Base-by-base conservation (phyloP, 305 asterid species). In the Plantago coronopus region DNA sequence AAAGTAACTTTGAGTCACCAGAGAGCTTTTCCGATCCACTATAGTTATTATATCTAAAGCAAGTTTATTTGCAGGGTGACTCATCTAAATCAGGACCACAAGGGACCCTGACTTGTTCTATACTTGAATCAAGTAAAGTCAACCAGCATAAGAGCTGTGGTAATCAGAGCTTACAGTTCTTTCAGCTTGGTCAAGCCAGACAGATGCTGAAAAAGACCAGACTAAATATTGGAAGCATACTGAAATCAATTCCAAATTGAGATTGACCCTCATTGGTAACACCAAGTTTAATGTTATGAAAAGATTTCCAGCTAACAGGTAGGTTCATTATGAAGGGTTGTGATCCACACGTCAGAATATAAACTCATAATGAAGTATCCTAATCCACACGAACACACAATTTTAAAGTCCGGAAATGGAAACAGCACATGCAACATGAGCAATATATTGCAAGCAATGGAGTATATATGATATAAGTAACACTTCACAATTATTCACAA, bases 311-410 rank as follows among this genome's bases (percentile, higher is more conserved):
- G n/a, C 47, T 40, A 37, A 48, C 22, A 40, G 48, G 55, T 55
- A 66, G 49, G 61, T 17, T 29, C 58, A 62, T 18, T 2, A 50
- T 4, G 21, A 49, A 44, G 57, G 19, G 34, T 48, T 29, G 34
- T 25, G 23, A 54, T 47, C 58, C 71, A 58, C 38, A 60, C n/a
- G 22, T n/a, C n/a, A n/a, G n/a, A n/a, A n/a, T n/a, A n/a, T n/a
- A n/a, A 55, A 58, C 20, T 29, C 58, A 62, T 18, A 4, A 50
- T 4, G 21, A 49, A 44, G 57, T 25, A 43, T 48, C 21, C 43
- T 25, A 34, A 54, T 47, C 58, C 71, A 58, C 38, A 60, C n/a
- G 22, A 29, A 60, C 48, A 23, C 13, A 17, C 56, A 57, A 17
- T 19, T 31, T 54, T 17, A 29, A 27, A 16, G 0, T 18, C 17